Conservation (phyloP, 352 stramenopile genomes). For the Hyaloperonospora brassicae region DNA sequence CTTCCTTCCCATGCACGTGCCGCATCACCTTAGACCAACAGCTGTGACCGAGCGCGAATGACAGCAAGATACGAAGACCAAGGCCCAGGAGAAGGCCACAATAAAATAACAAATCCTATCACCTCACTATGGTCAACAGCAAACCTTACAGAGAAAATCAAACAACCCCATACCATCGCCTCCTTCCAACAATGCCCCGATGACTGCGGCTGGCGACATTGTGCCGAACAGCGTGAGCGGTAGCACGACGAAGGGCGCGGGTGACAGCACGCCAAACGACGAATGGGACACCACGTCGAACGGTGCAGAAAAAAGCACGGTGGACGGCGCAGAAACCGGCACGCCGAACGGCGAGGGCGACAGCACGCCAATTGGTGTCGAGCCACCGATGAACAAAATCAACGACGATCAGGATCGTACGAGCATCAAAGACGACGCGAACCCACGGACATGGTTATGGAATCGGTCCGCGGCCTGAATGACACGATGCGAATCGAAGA, state of each 20-base stretch:
- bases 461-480: background rate
- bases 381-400: too few relatives aligned
- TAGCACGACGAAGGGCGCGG: background rate
- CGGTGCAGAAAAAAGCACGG: background rate
- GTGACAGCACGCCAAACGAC: background rate
- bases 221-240: background rate
- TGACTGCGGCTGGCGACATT: background rate
- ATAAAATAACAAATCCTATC: background rate
- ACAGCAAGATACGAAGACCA: background rate
- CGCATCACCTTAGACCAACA: too few relatives aligned
- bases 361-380: background rate
- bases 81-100: too few relatives aligned
- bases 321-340: background rate
- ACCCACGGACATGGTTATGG: background rate
- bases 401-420: too few relatives aligned
- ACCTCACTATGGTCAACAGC: background rate
- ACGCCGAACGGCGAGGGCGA: background rate
- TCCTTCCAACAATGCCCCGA: too few relatives aligned
- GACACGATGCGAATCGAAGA: background rate
- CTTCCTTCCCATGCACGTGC: too few relatives aligned
- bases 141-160: background rate
- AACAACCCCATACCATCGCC: too few relatives aligned
- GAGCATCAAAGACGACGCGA: background rate
- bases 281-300: background rate
- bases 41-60: background rate